Conservation (phyloP, 2,329 filamentous ascomycete species). For the Thielaviopsis euricoi region DNA sequence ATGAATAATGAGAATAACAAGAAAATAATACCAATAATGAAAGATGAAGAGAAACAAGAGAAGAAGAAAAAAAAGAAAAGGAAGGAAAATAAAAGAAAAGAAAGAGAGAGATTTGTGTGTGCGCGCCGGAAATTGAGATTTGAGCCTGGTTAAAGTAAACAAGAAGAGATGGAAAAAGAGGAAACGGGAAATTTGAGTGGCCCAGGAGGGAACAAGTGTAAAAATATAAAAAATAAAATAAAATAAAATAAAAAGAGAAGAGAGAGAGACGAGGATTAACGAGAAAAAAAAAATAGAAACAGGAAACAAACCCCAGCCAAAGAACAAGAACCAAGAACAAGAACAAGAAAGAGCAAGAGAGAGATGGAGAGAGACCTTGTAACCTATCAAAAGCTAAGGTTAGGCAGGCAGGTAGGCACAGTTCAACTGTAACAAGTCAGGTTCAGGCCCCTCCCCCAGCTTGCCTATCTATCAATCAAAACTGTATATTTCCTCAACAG, state of each 20-base stretch:
- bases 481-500: no score
- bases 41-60: background rate
- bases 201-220: background rate
- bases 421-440: no score
- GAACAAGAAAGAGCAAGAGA: background rate
- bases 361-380: background rate
- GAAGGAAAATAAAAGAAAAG: slow-evolving; percentile 13
- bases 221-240: background rate
- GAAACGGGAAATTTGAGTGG: slow-evolving; percentile 4
- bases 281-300: background rate
- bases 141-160: background rate
- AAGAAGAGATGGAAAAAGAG: background rate
- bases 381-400: background rate
- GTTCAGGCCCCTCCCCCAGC: no score
- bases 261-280: background rate
- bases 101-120: slow-evolving; percentile 13
- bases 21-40: slow-evolving; percentile 6
- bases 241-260: background rate
- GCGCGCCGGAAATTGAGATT: background rate
- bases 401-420: background rate
- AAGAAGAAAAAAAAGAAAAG: slow-evolving; percentile 3
- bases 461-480: no score
- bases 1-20: background rate
- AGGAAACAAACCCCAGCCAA: background rate
- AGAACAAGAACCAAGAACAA: background rate